Percentiles rank a stretch among this genome's conserved stretches.
Evolutionary conservation across 495 filamentous ascomycete species (phyloP).

Genomic region (Echria macrotheca): DNA sequence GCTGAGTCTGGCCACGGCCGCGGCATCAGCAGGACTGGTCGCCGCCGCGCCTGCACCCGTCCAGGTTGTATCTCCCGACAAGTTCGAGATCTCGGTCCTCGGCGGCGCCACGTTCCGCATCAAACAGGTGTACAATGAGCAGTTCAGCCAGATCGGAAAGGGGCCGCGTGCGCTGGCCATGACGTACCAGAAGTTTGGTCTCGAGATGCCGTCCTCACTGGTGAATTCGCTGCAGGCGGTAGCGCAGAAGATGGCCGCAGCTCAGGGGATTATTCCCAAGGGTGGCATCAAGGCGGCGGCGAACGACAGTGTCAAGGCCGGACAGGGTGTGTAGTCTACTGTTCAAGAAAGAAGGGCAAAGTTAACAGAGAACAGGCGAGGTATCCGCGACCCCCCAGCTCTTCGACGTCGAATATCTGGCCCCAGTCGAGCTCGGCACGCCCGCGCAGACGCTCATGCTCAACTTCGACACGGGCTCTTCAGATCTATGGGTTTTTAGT

Average conservation of each 20-base stretch:
- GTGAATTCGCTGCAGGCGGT: conserved; percentile 29
- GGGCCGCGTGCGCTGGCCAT: conserved; percentile 38
- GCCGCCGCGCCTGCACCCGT: conserved; percentile 18
- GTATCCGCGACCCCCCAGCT: conserved; percentile 32
- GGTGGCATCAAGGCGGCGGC: background rate
- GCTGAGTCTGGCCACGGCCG: conserved; percentile 17
- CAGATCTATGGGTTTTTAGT: conserved; percentile 61
- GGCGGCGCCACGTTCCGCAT: conserved; percentile 39
- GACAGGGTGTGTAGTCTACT: conserved; percentile 9
- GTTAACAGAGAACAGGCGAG: conserved; percentile 30
- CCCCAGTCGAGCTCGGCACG: conserved; percentile 61
- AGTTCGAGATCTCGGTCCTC: conserved; percentile 28
- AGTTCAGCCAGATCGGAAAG: conserved; percentile 30
- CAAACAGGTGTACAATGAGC: conserved; percentile 35
- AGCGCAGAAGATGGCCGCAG: background rate
- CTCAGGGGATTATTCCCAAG: no score
- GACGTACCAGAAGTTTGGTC: conserved; percentile 38
- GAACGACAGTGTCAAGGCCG: conserved; percentile 11
- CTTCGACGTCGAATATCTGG: conserved; percentile 63
- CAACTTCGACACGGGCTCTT: conserved; percentile 72
- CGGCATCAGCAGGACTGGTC: conserved; percentile 22
- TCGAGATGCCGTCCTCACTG: conserved; percentile 29
- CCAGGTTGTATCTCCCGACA: conserved; percentile 14
- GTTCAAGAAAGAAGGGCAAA: no score
- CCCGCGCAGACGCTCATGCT: conserved; percentile 61